phyloP scores from a whole-genome alignment of 2,329 filamentous ascomycete species.

The Fusarium hainanense region DNA sequence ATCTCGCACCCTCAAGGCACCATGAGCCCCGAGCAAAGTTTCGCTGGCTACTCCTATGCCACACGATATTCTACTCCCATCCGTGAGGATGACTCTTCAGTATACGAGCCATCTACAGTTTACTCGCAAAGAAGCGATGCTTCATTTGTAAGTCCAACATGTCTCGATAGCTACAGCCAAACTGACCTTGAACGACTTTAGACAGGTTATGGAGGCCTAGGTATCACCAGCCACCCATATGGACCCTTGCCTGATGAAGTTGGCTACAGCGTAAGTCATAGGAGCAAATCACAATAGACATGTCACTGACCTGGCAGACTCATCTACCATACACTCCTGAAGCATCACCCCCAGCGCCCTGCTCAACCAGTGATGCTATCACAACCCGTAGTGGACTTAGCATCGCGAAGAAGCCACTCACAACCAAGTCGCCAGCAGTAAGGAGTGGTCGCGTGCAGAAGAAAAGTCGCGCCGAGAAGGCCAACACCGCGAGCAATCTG shows the following conservation, averaged over 20 bases:
- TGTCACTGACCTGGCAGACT: slow-evolving; percentile 24
- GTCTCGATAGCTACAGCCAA: neutral
- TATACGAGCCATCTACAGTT: slow-evolving; percentile 31
- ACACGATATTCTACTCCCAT: slow-evolving; percentile 37
- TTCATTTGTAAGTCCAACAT: slow-evolving; percentile 34
- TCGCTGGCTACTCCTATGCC: slow-evolving; percentile 17
- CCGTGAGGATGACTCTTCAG: slow-evolving; percentile 32
- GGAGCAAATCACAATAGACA: neutral
- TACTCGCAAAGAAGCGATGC: slow-evolving; percentile 33
- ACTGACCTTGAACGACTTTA: slow-evolving; percentile 15
- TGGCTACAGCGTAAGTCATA: slow-evolving; percentile 36
- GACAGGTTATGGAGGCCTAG: slow-evolving; percentile 25
- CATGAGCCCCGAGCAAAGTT: slow-evolving; percentile 17
- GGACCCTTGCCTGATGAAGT: slow-evolving; percentile 38
- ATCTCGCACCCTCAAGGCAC: slow-evolving; percentile 28
- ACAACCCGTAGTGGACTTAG: slow-evolving; percentile 53
- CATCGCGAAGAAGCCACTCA: slow-evolving; percentile 41
- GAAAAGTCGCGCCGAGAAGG: slow-evolving; percentile 48
- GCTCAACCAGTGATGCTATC: slow-evolving; percentile 42
- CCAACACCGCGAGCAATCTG: slow-evolving; percentile 46
- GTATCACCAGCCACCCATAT: slow-evolving; percentile 28
- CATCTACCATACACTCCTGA: slow-evolving; percentile 56
- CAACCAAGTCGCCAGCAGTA: slow-evolving; percentile 23
- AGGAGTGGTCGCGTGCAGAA: slow-evolving; percentile 42
- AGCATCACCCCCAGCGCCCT: slow-evolving; percentile 60